phyloP scores from a whole-genome alignment of 495 filamentous ascomycete genomes.

The Staphylotrichum tortipilum region DNA sequence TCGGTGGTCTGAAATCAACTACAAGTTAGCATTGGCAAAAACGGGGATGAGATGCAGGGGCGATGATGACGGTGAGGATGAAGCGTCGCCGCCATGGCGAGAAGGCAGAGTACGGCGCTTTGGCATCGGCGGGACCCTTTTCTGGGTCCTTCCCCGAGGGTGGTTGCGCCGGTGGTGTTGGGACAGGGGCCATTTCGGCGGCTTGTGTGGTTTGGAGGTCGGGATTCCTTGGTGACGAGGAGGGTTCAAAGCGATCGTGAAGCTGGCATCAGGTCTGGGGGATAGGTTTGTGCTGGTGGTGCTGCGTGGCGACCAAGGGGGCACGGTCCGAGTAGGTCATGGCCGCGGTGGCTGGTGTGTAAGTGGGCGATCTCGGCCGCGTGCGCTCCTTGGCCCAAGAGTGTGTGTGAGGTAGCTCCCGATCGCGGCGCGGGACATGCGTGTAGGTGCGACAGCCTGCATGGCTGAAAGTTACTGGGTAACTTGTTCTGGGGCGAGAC shows the following conservation, averaged over 20 bases:
- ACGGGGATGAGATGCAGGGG: too few species aligned
- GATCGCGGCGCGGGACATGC: too few species aligned
- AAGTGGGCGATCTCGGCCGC: not conserved
- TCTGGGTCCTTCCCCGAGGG: not conserved
- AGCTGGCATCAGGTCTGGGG: too few species aligned
- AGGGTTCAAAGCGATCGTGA: too few species aligned
- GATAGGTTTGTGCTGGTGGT: not conserved
- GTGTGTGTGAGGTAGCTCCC: too few species aligned
- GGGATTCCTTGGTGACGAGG: too few species aligned
- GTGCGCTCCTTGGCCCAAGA: too few species aligned
- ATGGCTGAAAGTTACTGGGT: too few species aligned
- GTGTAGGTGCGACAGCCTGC: too few species aligned
- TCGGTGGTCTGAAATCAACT: not conserved
- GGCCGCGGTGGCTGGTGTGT: not conserved
- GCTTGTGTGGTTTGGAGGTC: too few species aligned
- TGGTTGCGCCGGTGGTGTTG: not conserved
- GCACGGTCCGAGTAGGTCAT: not conserved
- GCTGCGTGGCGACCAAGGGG: not conserved
- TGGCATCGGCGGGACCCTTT: not conserved
- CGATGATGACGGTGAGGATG: too few species aligned
- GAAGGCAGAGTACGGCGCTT: slow-evolving; percentile 5
- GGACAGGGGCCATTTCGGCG: not conserved
- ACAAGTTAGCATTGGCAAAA: not conserved
- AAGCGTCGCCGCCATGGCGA: slow-evolving; percentile 1
- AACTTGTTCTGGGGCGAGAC: too few species aligned